Percentiles rank a stretch among this genome's conserved stretches.
phyloP scores from a whole-genome alignment of 2,329 filamentous ascomycete species.

The Pyrenochaeta sp. region DNA sequence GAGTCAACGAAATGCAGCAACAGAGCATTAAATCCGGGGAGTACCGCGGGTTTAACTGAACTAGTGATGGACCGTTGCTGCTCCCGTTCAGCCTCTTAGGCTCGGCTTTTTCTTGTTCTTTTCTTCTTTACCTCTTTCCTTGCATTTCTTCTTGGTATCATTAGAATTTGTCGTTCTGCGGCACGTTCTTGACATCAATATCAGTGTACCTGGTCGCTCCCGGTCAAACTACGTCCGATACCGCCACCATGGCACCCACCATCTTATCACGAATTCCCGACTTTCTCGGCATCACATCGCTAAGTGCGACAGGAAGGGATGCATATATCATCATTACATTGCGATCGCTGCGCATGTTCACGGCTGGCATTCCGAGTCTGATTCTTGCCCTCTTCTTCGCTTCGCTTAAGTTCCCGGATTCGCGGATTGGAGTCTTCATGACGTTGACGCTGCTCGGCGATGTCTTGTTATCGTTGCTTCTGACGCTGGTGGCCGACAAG shows the following conservation, averaged over 20 bases:
- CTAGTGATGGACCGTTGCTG: constrained; percentile 11
- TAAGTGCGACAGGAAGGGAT: constrained; percentile 44
- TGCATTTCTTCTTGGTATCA: background rate
- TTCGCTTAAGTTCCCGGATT: constrained; percentile 43
- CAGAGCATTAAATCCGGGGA: constrained; percentile 14
- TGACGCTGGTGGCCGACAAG: constrained; percentile 49
- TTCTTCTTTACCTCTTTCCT: constrained; percentile 13
- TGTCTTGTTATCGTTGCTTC: constrained; percentile 44
- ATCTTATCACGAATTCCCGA: constrained; percentile 28
- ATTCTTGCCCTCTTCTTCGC: constrained; percentile 50
- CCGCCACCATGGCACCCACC: constrained; percentile 22
- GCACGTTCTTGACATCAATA: background rate
- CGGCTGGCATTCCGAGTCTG: constrained; percentile 46
- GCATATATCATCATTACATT: constrained; percentile 54
- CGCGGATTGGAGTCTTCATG: constrained; percentile 50
- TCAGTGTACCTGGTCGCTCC: background rate
- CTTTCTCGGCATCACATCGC: constrained; percentile 43
- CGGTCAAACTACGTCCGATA: background rate
- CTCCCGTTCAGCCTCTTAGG: constrained; percentile 10
- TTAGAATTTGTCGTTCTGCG: constrained; percentile 4
- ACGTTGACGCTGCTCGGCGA: constrained; percentile 51
- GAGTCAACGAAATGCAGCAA: constrained; percentile 9
- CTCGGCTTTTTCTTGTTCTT: constrained; percentile 9
- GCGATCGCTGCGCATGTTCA: constrained; percentile 45
- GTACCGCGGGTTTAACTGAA: constrained; percentile 14